Evolutionary conservation across 176 grass and related monocot genomes (phyloP).

Genomic region (Typha latifolia): DNA sequence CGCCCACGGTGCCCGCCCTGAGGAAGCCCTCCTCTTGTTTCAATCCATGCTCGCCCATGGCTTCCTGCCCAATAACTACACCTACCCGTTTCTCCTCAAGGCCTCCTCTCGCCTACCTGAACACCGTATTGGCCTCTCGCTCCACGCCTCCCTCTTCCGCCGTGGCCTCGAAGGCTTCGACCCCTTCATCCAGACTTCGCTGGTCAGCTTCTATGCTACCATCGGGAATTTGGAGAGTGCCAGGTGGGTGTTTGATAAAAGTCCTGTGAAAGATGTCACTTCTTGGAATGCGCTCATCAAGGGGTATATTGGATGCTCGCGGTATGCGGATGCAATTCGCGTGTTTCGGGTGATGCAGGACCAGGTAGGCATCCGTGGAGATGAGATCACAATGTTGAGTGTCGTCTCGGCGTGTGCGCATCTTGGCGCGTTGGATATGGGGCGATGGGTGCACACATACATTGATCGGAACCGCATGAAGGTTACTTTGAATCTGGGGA

Average conservation of each 20-base stretch:
- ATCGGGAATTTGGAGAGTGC: slow-evolving; percentile 6
- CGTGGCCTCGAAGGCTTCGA: slow-evolving; percentile 17
- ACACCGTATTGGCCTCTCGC: background rate
- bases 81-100: slow-evolving; percentile 27
- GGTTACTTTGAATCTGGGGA: slow-evolving; percentile 21
- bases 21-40: slow-evolving; percentile 21
- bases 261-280: slow-evolving; percentile 22
- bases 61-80: slow-evolving; percentile 31
- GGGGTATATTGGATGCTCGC: slow-evolving; percentile 17
- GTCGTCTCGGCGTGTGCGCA: slow-evolving; percentile 30
- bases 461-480: slow-evolving; percentile 4
- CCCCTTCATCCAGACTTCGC: slow-evolving; percentile 28
- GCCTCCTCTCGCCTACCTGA: slow-evolving; percentile 27
- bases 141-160: slow-evolving; percentile 32
- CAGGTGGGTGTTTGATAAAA: slow-evolving; percentile 29
- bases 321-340: slow-evolving; percentile 11
- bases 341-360: slow-evolving; percentile 22
- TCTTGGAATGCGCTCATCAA: slow-evolving; percentile 37
- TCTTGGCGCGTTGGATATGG: slow-evolving; percentile 24
- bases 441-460: slow-evolving; percentile 29
- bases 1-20: slow-evolving; percentile 21
- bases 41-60: slow-evolving; percentile 19
- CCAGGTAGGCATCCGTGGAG: background rate
- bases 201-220: slow-evolving; percentile 23
- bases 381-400: slow-evolving; percentile 33